A percentile compares a stretch with the other conserved stretches of the same genome.
Conservation (phyloP, 2,329 filamentous ascomycete species). For the Aureobasidium musti region DNA sequence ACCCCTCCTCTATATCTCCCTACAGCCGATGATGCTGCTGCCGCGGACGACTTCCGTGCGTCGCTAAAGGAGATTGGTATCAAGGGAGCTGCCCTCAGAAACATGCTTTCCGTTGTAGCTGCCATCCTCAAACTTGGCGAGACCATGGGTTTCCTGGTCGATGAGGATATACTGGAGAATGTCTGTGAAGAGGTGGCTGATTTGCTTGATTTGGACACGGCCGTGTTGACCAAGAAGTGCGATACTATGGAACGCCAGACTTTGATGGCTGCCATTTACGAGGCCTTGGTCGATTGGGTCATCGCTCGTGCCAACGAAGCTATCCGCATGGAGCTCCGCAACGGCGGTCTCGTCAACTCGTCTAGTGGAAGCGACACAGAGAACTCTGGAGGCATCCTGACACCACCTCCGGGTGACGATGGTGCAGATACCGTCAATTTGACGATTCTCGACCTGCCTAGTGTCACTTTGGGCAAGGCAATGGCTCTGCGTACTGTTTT, state of each 20-base stretch:
- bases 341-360: slow-evolving; percentile 65
- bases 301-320: slow-evolving; percentile 83
- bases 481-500: slow-evolving; percentile 88
- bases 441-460: slow-evolving; percentile 82
- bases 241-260: slow-evolving; percentile 81
- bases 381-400: slow-evolving; percentile 54
- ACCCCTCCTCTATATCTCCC: slow-evolving; percentile 83
- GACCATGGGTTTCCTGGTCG: slow-evolving; percentile 78
- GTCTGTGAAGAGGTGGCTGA: slow-evolving; percentile 88
- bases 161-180: slow-evolving; percentile 80
- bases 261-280: slow-evolving; percentile 84
- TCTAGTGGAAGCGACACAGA: slow-evolving; percentile 61
- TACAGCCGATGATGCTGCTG: slow-evolving; percentile 86
- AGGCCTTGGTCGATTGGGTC: slow-evolving; percentile 93
- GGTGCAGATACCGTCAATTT: slow-evolving; percentile 82
- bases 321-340: slow-evolving; percentile 73
- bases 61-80: slow-evolving; percentile 91
- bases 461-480: slow-evolving; percentile 78
- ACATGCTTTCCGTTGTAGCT: slow-evolving; percentile 81
- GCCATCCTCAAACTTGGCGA: slow-evolving; percentile 91
- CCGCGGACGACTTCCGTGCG: slow-evolving; percentile 87
- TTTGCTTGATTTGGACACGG: slow-evolving; percentile 82
- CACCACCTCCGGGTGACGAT: slow-evolving; percentile 69
- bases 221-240: slow-evolving; percentile 74
- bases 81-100: slow-evolving; percentile 78